Percentiles rank a stretch among this genome's conserved stretches.
phyloP scores from a whole-genome alignment of 352 stramenopile species.

The Globisporangium yorkense region DNA sequence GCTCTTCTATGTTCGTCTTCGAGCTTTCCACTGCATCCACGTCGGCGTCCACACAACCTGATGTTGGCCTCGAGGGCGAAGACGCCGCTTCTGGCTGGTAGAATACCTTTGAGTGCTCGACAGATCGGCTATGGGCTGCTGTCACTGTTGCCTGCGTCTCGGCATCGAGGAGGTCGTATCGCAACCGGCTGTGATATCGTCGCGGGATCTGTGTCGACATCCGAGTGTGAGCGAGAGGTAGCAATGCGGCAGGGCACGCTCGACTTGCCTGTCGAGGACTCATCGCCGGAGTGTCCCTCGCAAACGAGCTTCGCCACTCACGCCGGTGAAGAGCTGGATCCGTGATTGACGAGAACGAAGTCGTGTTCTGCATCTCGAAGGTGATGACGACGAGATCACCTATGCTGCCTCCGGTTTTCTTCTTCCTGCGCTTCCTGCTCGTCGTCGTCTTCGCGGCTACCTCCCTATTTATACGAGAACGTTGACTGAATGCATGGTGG shows the following conservation, averaged over 20 bases:
- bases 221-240: background rate
- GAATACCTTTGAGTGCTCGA: background rate
- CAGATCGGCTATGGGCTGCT: background rate
- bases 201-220: conserved; percentile 18
- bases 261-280: conserved; percentile 31
- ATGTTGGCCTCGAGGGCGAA: background rate
- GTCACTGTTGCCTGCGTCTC: conserved; percentile 1
- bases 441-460: too few species aligned
- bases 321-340: conserved; percentile 51
- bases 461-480: background rate
- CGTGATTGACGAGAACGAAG: conserved; percentile 46
- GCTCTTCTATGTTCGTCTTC: conserved; percentile 50
- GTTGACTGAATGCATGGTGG: too few species aligned
- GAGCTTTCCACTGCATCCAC: background rate
- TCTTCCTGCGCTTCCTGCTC: too few species aligned
- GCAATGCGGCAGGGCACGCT: background rate
- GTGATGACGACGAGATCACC: too few species aligned
- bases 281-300: conserved; percentile 10
- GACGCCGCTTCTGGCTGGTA: background rate
- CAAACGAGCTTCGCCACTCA: conserved; percentile 40
- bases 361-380: conserved; percentile 8
- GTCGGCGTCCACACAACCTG: background rate
- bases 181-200: conserved; percentile 28
- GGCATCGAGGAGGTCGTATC: conserved; percentile 23
- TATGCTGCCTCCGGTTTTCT: too few species aligned